Conservation (phyloP, 805 yeast species). For the Cephaloascus albidus region DNA sequence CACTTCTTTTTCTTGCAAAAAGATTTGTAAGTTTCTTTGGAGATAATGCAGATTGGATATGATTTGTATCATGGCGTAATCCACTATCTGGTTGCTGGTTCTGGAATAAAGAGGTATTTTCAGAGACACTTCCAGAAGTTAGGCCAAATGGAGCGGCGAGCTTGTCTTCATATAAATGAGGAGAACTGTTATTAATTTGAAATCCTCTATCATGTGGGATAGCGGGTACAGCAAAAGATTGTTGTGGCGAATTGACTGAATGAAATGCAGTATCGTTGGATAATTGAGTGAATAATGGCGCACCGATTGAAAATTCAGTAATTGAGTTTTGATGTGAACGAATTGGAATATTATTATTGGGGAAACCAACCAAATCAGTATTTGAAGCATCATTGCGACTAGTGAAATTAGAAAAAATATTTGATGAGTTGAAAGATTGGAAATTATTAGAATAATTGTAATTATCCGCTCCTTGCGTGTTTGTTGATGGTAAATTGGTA, state of each 20-base stretch:
- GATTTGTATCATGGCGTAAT: not conserved
- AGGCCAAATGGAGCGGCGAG: not conserved
- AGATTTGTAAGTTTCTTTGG: not conserved
- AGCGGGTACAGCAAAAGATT: not conserved
- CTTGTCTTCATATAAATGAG: not conserved
- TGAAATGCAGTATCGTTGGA: not conserved
- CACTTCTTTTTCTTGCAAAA: not conserved
- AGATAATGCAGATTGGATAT: not conserved
- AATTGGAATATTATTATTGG: no score
- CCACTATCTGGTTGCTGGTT: no score
- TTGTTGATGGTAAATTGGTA: no score
- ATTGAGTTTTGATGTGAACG: not conserved
- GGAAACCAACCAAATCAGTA: no score
- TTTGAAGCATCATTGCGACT: not conserved
- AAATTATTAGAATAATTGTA: no score
- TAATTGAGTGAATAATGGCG: not conserved
- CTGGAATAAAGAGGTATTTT: no score
- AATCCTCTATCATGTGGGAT: not conserved
- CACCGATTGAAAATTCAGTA: not conserved
- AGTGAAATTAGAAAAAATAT: not conserved
- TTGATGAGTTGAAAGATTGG: not conserved
- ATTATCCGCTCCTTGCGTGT: no score
- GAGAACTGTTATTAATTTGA: not conserved
- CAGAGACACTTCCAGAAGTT: no score
- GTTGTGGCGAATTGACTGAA: not conserved